Evolutionary conservation across 164 flowering plant genomes (phyloP).

Genomic region (Vitis cinerea): DNA sequence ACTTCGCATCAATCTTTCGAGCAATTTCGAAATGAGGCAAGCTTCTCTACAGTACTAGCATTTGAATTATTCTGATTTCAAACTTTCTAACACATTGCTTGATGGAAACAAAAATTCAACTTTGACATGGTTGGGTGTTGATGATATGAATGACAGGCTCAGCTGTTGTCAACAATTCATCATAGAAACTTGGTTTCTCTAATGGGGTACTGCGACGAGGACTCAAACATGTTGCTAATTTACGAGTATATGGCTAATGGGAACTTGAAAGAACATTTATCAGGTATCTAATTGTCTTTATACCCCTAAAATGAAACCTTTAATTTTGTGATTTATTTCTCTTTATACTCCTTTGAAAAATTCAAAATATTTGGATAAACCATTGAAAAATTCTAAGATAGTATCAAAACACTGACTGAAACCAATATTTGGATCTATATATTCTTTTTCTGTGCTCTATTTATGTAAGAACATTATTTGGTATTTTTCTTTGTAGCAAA

Average conservation of each 20-base stretch:
- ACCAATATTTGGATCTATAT: too few species aligned
- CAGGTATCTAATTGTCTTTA: constrained; percentile 16
- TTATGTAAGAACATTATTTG: too few species aligned
- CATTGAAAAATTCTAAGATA: too few species aligned
- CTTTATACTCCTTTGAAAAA: not conserved
- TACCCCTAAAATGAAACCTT: not conserved
- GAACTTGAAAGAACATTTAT: constrained; percentile 24
- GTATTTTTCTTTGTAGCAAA: too few species aligned
- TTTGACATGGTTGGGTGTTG: too few species aligned
- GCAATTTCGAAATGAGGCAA: constrained; percentile 28
- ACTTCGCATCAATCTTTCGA: constrained; percentile 19
- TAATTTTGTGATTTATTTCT: not conserved
- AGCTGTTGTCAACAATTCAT: constrained; percentile 31
- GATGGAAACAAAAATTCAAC: too few species aligned
- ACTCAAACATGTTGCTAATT: constrained; percentile 17
- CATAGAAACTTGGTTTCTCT: constrained; percentile 29
- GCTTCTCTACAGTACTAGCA: too few species aligned
- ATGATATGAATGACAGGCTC: constrained; percentile 20
- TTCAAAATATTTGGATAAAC: too few species aligned
- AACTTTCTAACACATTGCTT: too few species aligned
- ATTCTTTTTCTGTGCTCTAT: too few species aligned
- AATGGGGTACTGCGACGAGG: constrained; percentile 36
- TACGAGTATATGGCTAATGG: constrained; percentile 46
- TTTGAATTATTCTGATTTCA: not conserved
- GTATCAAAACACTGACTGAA: too few species aligned